Base-by-base conservation (phyloP, 441 rosid genomes). In the Pelargonium myrrhifolium region DNA sequence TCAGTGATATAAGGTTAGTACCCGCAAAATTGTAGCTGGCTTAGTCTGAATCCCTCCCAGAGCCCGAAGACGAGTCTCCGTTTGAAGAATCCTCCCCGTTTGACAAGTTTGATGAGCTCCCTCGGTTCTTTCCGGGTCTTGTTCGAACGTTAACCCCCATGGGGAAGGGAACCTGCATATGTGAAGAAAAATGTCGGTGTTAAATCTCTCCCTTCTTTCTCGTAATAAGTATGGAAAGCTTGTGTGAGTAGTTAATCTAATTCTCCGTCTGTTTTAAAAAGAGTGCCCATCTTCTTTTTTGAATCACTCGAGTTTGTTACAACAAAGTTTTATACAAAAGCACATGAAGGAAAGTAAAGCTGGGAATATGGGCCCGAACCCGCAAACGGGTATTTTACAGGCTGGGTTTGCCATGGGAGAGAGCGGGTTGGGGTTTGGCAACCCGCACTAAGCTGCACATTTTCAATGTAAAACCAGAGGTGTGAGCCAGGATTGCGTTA, bases 141-240 rank as follows among this genome's bases (percentile, higher is more conserved):
- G 77, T 78, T 76, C 89, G 84, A 68, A 81, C 74, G 40, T 77
- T 83, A 40, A 73, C 80, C 55, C 90, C 90, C 79, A 80, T 74
- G 14, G 93, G 90, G 65, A 86, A 88, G 9, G 93, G 90, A 17
- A 88, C 82, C 93, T 86, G 74, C 62, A 64, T 17, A 64, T 21
- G 35, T 53, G n/a, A 40, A 65, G 59, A 72, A 3, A 37, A 55
- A 28, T n/a, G 9, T 5, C 37, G 42, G 22, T 5, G 53, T 47
- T 14, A 37, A 37, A 37, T 37, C 40, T 8, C 1, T 37, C 8
- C 8, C 40, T 37, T 6, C 4, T 1, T 8, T 1, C 6, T 37
- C 20, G 21, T 56, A 21, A 10, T 21, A 56, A 56, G 24, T 22
- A 11, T 47, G 53, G 18, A 47, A 11, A n/a, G 53, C 53, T 47